Base-by-base conservation (phyloP, 176 grass and related monocot genomes). In the Bothriochloa decipiens region DNA sequence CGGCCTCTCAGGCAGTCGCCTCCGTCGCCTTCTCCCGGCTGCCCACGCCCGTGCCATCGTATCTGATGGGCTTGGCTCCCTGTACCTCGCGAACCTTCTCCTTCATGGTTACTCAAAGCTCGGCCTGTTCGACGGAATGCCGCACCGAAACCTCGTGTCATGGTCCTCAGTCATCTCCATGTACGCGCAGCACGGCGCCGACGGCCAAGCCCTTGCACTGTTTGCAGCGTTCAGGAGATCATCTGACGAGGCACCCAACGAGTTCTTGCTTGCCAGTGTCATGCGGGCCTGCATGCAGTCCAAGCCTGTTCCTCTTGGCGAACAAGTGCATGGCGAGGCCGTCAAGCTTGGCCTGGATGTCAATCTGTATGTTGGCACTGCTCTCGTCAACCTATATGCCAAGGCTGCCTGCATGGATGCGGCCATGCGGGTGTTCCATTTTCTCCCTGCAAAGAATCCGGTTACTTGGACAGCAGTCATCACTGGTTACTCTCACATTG, bases 161-260 rank as follows among this genome's bases (percentile, higher is more conserved):
- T 94, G 95, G 92, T 87, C 86, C n/a, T 91, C 88, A 1, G 84
- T 49, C 84, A 94, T 92, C 78, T 92, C 91, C 90, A 87, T 92
- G 92, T 94, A 89, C 77, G 17, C 88, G 27, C 81, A 87, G 43
- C 74, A 87, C 40, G 90, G 86, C 8, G 11, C 33, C 18, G 65
- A 85, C 2, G 22, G 76, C 8, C 77, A 87, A 69, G 75, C 88
- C 4, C 8, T 89, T 22, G 18, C 45, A 6, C 84, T 92, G 22
- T 97, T 94, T 55, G 70, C 78, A 1, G 70, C 25, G 1, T 94
- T 89, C 46, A 23, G 72, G 27, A 74, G 26, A 11, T 42, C 60
- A 14, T 89, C 74, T 32, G n/a, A 18, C 0, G 84, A 88, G 45
- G 36, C 1, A 3, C 81, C 90, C 12, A 94, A 92, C 17, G 92